These are phyloP conservation scores for Paspalum notatum DNA, from an alignment of 176 grass and related monocot genomes.

Conservation along the genomic window DNA sequence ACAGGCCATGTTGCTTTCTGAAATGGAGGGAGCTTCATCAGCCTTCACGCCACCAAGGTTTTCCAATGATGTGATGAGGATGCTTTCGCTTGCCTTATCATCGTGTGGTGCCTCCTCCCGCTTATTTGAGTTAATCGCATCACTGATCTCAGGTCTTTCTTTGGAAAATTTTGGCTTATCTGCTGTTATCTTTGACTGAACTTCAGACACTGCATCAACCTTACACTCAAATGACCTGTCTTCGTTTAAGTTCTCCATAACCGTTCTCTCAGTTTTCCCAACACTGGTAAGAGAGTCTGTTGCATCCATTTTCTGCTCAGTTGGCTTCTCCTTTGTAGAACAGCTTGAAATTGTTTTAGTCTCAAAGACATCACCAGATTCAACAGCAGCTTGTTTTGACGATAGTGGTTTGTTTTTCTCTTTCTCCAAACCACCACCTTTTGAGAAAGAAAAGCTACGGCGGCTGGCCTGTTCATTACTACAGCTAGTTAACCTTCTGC, in stretches of 20 bases:
- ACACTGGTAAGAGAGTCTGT: slow-evolving; percentile 24
- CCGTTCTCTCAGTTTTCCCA: slow-evolving; percentile 37
- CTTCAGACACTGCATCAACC: slow-evolving; percentile 13
- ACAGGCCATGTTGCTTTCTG: slow-evolving; percentile 28
- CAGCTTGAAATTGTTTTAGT: slow-evolving; percentile 14
- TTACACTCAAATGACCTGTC: slow-evolving; percentile 45
- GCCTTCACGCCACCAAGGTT: slow-evolving; percentile 38
- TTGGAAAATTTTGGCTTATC: slow-evolving; percentile 24
- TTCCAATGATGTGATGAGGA: slow-evolving; percentile 10
- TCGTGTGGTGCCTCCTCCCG: slow-evolving; percentile 45
- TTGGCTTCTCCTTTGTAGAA: slow-evolving; percentile 49
- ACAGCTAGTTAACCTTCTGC: slow-evolving; percentile 71
- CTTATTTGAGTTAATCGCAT: slow-evolving; percentile 47
- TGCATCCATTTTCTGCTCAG: slow-evolving; percentile 19
- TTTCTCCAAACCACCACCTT: slow-evolving; percentile 40
- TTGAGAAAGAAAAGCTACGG: slow-evolving; percentile 42
- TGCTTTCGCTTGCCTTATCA: slow-evolving; percentile 30
- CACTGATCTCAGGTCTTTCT: slow-evolving; percentile 33
- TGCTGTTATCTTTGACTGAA: slow-evolving; percentile 33
- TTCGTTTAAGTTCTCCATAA: slow-evolving; percentile 11
- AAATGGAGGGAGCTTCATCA: slow-evolving; percentile 28
- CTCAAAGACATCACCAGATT: slow-evolving; percentile 23
- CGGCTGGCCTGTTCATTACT: slow-evolving; percentile 59
- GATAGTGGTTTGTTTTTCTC: slow-evolving; percentile 41
- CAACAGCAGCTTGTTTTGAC: slow-evolving; percentile 41